phyloP scores from a whole-genome alignment of 306 rosid genomes.

The Vachellia collinsii region DNA sequence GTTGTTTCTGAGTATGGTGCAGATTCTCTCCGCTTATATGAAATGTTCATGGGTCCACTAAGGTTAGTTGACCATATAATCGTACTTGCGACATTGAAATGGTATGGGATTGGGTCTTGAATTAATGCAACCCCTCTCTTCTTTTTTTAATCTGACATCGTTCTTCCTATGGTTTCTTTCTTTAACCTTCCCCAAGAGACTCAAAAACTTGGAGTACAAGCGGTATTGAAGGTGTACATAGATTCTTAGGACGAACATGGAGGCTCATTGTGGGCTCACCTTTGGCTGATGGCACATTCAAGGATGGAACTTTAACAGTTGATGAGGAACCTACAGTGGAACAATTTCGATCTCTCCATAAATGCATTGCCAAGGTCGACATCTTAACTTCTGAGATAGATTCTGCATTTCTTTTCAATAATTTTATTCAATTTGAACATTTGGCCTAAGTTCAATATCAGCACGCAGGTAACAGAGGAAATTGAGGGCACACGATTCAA shows the following conservation, averaged over 20 bases:
- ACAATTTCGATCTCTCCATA: conserved; percentile 88
- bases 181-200: conserved; percentile 58
- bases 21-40: conserved; percentile 94
- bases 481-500: conserved; percentile 91
- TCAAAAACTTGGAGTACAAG: conserved; percentile 91
- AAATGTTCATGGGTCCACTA: conserved; percentile 99
- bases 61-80: conserved; percentile 55
- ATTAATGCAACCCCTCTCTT: not conserved
- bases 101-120: conserved; percentile 17
- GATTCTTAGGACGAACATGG: conserved; percentile 96
- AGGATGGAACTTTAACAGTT: conserved; percentile 73
- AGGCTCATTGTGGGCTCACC: conserved; percentile 87
- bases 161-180: conserved; percentile 29
- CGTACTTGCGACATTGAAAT: conserved; percentile 29
- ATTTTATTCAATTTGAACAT: conserved; percentile 32
- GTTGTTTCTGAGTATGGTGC: conserved; percentile 95
- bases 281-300: conserved; percentile 75
- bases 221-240: conserved; percentile 93
- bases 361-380: conserved; percentile 90
- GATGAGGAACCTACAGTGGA: conserved; percentile 82
- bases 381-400: conserved; percentile 32
- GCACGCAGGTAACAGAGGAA: conserved; percentile 89
- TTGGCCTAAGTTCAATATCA: conserved; percentile 44
- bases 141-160: conserved; percentile 29
- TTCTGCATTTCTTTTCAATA: conserved; percentile 18